A percentile compares a stretch with the other conserved stretches of the same genome.
phyloP scores from a whole-genome alignment of 2,329 filamentous ascomycete species.

The Exophiala mesophila region DNA sequence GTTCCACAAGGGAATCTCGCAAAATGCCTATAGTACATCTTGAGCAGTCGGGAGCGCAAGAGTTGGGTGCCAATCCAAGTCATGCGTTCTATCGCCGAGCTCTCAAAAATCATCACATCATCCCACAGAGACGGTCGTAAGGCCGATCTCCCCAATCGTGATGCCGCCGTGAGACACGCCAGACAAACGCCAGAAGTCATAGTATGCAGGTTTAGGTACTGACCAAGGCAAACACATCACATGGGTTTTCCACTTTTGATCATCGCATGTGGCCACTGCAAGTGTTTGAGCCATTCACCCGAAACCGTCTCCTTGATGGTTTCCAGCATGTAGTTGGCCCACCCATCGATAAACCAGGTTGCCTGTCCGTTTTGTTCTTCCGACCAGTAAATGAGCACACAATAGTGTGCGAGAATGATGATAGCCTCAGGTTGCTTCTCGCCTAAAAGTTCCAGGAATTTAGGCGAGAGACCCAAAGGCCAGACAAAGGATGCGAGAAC shows the following conservation, averaged over 20 bases:
- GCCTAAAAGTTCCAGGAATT: slow-evolving; percentile 35
- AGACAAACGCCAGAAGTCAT: too few relatives aligned
- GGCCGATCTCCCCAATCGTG: too few relatives aligned
- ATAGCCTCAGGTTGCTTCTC: slow-evolving; percentile 35
- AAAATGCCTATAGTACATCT: too few relatives aligned
- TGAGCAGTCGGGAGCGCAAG: too few relatives aligned
- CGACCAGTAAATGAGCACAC: slow-evolving; percentile 29
- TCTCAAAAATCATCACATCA: too few relatives aligned
- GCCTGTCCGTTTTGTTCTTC: slow-evolving; percentile 20
- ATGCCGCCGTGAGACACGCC: too few relatives aligned
- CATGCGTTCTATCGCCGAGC: too few relatives aligned
- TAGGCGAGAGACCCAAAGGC: slow-evolving; percentile 33
- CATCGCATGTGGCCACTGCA: slow-evolving; percentile 27
- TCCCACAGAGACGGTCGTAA: too few relatives aligned
- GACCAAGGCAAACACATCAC: too few relatives aligned
- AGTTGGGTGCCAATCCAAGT: too few relatives aligned
- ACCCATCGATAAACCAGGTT: slow-evolving; percentile 31
- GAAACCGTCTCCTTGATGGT: slow-evolving; percentile 28
- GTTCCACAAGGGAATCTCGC: too few relatives aligned
- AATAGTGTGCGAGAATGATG: slow-evolving; percentile 31
- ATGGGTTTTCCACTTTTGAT: slow-evolving; percentile 16
- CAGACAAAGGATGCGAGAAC: slow-evolving; percentile 33
- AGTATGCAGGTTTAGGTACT: too few relatives aligned
- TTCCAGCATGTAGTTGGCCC: slow-evolving; percentile 29
- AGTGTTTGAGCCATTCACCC: slow-evolving; percentile 28